Evolutionary conservation across 768 basidiomycete species (phyloP).

Genomic region (Rhizopogon sp.): DNA sequence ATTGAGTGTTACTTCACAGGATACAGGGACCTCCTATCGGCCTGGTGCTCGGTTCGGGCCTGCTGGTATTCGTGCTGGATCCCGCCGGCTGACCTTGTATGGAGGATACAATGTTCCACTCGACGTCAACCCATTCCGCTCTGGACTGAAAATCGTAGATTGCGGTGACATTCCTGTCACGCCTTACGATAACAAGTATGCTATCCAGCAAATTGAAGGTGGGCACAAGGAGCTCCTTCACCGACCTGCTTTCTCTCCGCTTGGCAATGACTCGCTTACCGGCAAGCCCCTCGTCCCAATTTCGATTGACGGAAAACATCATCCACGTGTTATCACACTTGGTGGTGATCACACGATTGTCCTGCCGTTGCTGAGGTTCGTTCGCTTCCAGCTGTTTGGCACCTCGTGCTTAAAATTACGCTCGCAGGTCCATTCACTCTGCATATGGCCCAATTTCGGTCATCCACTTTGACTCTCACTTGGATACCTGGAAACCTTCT

Average conservation of each 20-base stretch:
- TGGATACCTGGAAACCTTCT: constrained; percentile 74
- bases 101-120: constrained; percentile 80
- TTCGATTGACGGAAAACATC: constrained; percentile 64
- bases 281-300: constrained; percentile 54
- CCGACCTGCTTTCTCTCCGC: constrained; percentile 52
- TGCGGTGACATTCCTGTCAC: constrained; percentile 78
- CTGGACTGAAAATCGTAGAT: constrained; percentile 66
- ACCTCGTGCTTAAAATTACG: not conserved
- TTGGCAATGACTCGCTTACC: constrained; percentile 58
- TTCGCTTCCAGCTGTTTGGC: constrained; percentile 20
- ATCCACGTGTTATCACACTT: constrained; percentile 77
- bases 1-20: constrained; percentile 29
- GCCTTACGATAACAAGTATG: constrained; percentile 70
- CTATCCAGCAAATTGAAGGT: constrained; percentile 70
- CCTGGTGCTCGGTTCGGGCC: constrained; percentile 86
- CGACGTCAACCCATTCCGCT: constrained; percentile 63
- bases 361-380: constrained; percentile 41
- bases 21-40: constrained; percentile 72
- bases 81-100: constrained; percentile 67
- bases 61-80: constrained; percentile 75
- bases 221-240: constrained; percentile 70
- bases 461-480: constrained; percentile 85
- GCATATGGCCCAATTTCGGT: constrained; percentile 78
- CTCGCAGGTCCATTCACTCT: constrained; percentile 62
- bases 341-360: constrained; percentile 90